phyloP scores from a whole-genome alignment of 495 filamentous ascomycete genomes.

The Ascobolus immersus region DNA sequence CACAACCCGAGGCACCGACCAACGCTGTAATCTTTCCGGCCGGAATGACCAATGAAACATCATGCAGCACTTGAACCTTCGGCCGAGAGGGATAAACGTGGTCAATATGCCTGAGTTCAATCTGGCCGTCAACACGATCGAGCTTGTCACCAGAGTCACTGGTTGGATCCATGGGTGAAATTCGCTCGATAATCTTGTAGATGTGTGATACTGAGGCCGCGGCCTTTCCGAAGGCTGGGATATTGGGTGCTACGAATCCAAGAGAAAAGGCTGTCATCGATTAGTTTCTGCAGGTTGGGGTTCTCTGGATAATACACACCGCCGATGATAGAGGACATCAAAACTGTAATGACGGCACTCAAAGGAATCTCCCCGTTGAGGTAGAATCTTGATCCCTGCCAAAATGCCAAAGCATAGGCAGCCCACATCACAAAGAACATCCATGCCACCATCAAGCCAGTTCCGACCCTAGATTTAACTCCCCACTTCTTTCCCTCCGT shows the following conservation, averaged over 20 bases:
- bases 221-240: constrained; percentile 57
- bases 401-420: constrained; percentile 72
- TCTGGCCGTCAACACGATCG: constrained; percentile 43
- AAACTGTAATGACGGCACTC: constrained; percentile 41
- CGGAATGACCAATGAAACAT: constrained; percentile 52
- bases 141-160: constrained; percentile 43
- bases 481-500: constrained; percentile 49
- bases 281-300: constrained; percentile 2
- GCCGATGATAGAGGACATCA: constrained; percentile 75
- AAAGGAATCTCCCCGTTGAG: constrained; percentile 34
- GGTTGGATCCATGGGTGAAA: constrained; percentile 65
- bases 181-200: constrained; percentile 69
- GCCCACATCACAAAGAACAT: constrained; percentile 68
- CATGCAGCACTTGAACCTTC: constrained; percentile 64
- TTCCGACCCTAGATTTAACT: constrained; percentile 39
- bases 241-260: constrained; percentile 67
- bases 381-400: constrained; percentile 68
- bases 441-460: constrained; percentile 51
- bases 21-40: constrained; percentile 87
- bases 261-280: constrained; percentile 41
- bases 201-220: constrained; percentile 74
- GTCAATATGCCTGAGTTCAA: constrained; percentile 63
- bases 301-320: constrained; percentile 1
- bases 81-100: constrained; percentile 86
- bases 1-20: constrained; percentile 85